Evolutionary conservation across 78 protist genomes (phyloP).

Genomic region (Dictyostelium firmibasis): DNA sequence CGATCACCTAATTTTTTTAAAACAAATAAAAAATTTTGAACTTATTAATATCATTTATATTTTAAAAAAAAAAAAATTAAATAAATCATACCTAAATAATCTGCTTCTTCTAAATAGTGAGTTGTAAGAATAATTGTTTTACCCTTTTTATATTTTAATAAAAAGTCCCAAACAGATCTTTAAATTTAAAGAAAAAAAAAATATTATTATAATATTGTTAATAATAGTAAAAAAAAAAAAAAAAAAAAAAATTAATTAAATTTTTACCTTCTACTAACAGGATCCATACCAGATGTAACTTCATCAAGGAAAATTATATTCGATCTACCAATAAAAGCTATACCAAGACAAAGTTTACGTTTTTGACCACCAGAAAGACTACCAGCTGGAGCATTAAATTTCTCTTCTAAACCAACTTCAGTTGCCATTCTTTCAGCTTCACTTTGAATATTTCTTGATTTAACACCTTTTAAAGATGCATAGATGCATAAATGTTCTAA

Average conservation of each 20-base stretch:
- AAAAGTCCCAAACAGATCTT: constrained; percentile 84
- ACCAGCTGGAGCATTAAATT: constrained; percentile 2
- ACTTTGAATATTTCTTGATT: not conserved
- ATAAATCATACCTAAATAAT: constrained; percentile 50
- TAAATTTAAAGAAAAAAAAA: too few species aligned
- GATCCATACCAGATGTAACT: constrained; percentile 69
- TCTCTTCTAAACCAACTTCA: constrained; percentile 31
- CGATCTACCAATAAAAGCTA: constrained; percentile 86
- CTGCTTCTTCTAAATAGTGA: constrained; percentile 97
- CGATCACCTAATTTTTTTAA: constrained; percentile 86
- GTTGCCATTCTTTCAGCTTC: constrained; percentile 25
- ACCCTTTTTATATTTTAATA: constrained; percentile 51
- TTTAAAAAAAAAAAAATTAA: too few species aligned
- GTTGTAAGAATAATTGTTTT: constrained; percentile 90
- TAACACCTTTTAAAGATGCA: constrained; percentile 45
- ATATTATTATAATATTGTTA: too few species aligned
- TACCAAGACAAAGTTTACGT: constrained; percentile 85
- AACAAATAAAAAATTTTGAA: constrained; percentile 62
- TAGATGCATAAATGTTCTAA: constrained; percentile 63
- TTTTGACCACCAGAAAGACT: constrained; percentile 87
- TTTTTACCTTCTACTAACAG: not conserved
- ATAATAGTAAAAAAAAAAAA: too few species aligned
- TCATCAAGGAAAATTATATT: constrained; percentile 58
- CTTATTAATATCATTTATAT: too few species aligned
- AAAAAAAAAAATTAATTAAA: not conserved